Conservation (phyloP, 1,139 yeast species). For the Candida tropicalis region DNA sequence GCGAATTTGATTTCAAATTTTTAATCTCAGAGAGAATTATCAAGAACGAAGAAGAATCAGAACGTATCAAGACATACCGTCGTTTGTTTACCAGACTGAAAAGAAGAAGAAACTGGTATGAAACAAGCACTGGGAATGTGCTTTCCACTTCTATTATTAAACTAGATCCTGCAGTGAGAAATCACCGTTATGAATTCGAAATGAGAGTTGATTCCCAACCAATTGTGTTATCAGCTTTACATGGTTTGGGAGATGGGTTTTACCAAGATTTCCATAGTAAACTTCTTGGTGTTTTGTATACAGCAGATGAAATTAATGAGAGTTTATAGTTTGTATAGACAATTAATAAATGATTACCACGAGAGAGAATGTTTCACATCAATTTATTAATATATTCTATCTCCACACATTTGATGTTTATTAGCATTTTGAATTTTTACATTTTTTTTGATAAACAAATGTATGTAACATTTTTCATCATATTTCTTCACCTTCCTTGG, state of each 20-base stretch:
- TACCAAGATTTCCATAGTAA: not conserved
- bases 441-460: too few species aligned
- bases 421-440: too few species aligned
- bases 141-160: not conserved
- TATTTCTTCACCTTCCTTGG: too few species aligned
- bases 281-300: too few species aligned
- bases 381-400: too few species aligned
- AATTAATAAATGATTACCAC: too few species aligned
- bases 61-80: not conserved
- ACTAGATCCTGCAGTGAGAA: not conserved
- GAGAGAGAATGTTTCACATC: too few species aligned
- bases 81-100: not conserved
- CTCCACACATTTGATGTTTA: too few species aligned
- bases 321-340: too few species aligned
- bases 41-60: not conserved
- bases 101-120: not conserved
- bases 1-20: not conserved
- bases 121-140: not conserved
- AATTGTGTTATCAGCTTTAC: not conserved
- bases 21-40: not conserved
- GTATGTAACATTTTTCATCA: too few species aligned
- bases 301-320: too few species aligned
- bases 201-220: not conserved
- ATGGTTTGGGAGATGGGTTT: too few species aligned
- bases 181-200: conserved; percentile 1